Evolutionary conservation across 805 yeast species (phyloP), one percentile per base, ranked within the genome.

Genomic region (Lachancea meyersii): DNA sequence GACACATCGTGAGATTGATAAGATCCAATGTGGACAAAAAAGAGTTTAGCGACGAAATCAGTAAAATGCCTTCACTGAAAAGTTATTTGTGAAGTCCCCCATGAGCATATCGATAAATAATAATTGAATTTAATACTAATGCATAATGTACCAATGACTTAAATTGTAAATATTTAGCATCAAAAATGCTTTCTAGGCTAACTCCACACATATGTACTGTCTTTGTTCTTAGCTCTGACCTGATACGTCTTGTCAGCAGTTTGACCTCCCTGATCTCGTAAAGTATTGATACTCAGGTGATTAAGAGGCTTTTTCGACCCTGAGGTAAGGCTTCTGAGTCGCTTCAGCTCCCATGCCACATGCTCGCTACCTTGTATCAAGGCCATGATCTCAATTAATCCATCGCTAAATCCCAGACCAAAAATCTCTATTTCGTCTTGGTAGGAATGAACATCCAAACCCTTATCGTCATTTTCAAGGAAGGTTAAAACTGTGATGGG

Each of bases 341-440:
- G n/a, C 31, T 37, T 24, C 30, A 61, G 21, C 20, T 46, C 14
- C 69, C 70, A 55, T 47, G 43, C 22, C 13, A n/a, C 30, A 7
- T 42, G 35, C 3, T 22, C 53, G 5, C 39, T 30, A 4, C 30
- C 50, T 26, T 67, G 50, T 10, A 33, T 37, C 18, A 71, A 47
- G 41, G 63, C 67, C 43, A 59, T 57, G 1, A 70, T 32, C 3
- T 55, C 50, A 21, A 70, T 43, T 1, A 41, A 11, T 4, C 41
- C 41, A 16, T 31, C 22, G 17, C 16, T 17, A 8, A 23, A 17
- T 7, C 41, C 41, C 14, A 38, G 6, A 11, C 26, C 41, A 6
- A 38, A 8, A 10, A 30, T 41, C 3, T 63, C 64, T n/a, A 52
- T 52, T 34, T 67, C 66, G 6, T 52, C 50, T 72, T 73, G 70